Evolutionary conservation across 306 rosid genomes (phyloP).

Genomic region (Gastrolobium bilobum): DNA sequence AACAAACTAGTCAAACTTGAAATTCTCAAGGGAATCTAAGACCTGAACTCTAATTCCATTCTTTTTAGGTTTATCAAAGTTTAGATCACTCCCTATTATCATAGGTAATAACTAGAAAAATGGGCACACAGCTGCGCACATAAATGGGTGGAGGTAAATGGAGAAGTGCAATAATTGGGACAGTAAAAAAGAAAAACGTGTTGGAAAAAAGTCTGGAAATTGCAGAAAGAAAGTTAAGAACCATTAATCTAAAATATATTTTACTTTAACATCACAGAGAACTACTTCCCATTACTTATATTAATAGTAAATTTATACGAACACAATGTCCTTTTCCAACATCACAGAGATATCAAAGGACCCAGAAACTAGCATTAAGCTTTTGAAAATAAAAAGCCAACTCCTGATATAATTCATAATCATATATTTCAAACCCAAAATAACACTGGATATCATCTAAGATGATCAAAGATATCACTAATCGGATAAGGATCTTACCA

Average conservation of each 20-base stretch:
- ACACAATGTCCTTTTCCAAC: conserved; percentile 11
- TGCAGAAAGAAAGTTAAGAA: background rate
- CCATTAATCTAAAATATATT: conserved; percentile 19
- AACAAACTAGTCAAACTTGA: background rate
- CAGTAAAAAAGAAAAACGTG: background rate
- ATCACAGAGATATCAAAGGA: conserved; percentile 18
- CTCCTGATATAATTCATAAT: conserved; percentile 13
- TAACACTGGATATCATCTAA: background rate
- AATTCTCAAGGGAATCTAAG: background rate
- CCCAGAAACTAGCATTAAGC: background rate
- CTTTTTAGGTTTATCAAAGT: background rate
- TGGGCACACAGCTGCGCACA: background rate
- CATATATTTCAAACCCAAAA: conserved; percentile 16
- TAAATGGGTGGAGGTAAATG: background rate
- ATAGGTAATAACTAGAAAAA: background rate
- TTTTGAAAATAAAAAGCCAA: background rate
- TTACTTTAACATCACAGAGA: background rate
- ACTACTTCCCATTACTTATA: background rate
- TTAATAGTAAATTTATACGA: background rate
- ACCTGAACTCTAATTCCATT: background rate
- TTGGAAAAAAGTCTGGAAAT: background rate
- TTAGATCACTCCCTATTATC: background rate
- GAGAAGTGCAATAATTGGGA: background rate
- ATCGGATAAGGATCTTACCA: conserved; percentile 62
- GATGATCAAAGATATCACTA: conserved; percentile 17